Evolutionary conservation across 129 eudicot species (phyloP).

Genomic region (Glebionis coronaria): DNA sequence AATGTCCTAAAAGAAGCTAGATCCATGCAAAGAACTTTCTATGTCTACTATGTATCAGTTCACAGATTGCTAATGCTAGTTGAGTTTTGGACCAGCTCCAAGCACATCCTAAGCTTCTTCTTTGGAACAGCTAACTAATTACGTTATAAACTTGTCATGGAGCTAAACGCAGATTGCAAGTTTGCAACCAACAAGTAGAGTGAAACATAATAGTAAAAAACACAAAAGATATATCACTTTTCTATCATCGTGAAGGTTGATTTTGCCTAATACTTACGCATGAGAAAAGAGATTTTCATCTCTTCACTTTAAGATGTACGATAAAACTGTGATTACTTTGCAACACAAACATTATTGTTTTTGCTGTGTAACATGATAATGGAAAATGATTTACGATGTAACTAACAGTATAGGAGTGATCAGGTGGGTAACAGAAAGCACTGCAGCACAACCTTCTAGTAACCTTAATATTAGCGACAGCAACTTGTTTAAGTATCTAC

Average conservation of each 20-base stretch:
- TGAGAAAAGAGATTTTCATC: conserved; percentile 7
- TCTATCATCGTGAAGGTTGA: conserved; percentile 5
- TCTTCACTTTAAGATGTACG: not conserved
- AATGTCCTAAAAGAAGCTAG: not conserved
- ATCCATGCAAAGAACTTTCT: not conserved
- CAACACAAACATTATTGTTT: not conserved
- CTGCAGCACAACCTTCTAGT: conserved; percentile 15
- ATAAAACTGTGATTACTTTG: not conserved
- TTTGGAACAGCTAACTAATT: not conserved
- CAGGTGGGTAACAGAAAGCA: not conserved
- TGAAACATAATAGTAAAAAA: not conserved
- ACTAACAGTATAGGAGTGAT: not conserved
- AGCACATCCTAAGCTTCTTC: not conserved
- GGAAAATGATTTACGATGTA: conserved; percentile 1
- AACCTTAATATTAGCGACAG: not conserved
- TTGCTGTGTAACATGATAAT: not conserved
- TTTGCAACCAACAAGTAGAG: conserved; percentile 10
- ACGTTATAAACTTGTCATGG: not conserved
- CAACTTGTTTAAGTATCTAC: not conserved
- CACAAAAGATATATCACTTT: not conserved
- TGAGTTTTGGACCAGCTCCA: not conserved
- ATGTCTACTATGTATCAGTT: not conserved
- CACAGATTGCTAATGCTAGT: not conserved
- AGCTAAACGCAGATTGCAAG: not conserved
- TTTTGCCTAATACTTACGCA: not conserved